A percentile compares a stretch with the other conserved stretches of the same genome.
Evolutionary conservation across 768 basidiomycete species (phyloP).

Genomic region (Serpula lacrymans): DNA sequence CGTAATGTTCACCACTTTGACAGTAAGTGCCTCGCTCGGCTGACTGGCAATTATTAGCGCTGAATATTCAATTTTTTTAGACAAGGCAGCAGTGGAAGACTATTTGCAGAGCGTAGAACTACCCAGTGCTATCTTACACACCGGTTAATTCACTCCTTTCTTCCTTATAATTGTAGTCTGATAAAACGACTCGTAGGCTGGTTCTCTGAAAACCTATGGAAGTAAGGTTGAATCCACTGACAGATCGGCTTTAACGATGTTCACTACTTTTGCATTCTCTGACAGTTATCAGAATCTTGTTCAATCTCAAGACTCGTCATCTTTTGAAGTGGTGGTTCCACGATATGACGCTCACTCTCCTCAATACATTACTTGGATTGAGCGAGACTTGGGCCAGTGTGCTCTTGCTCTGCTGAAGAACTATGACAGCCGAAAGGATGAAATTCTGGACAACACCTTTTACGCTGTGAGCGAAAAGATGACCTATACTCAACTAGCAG

Average conservation of each 20-base stretch:
- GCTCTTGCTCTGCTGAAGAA: slow-evolving; percentile 19
- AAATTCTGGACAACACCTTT: slow-evolving; percentile 19
- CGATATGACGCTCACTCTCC: slow-evolving; percentile 14
- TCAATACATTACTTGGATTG: slow-evolving; percentile 20
- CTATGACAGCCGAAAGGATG: slow-evolving; percentile 16
- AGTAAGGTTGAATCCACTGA: slow-evolving; percentile 11
- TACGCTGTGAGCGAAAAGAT: slow-evolving; percentile 22
- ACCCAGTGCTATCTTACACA: slow-evolving; percentile 17
- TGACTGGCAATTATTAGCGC: background rate
- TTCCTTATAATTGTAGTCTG: background rate
- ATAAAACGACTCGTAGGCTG: slow-evolving; percentile 13
- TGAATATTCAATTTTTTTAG: slow-evolving; percentile 4
- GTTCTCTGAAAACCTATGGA: slow-evolving; percentile 21
- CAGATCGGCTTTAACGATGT: background rate
- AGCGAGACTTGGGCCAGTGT: slow-evolving; percentile 20
- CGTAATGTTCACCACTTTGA: slow-evolving; percentile 21
- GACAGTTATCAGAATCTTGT: slow-evolving; percentile 10
- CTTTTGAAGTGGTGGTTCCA: slow-evolving; percentile 17
- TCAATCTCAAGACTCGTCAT: slow-evolving; percentile 6
- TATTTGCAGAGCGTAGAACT: slow-evolving; percentile 15
- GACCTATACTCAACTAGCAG: slow-evolving; percentile 13
- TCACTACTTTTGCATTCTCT: background rate
- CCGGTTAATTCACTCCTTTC: slow-evolving; percentile 9
- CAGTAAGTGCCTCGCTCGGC: slow-evolving; percentile 9
- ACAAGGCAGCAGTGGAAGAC: slow-evolving; percentile 22